Evolutionary conservation across 495 filamentous ascomycete genomes (phyloP), one percentile per base, ranked within the genome.

Genomic region (Evansstolkia leycettana): DNA sequence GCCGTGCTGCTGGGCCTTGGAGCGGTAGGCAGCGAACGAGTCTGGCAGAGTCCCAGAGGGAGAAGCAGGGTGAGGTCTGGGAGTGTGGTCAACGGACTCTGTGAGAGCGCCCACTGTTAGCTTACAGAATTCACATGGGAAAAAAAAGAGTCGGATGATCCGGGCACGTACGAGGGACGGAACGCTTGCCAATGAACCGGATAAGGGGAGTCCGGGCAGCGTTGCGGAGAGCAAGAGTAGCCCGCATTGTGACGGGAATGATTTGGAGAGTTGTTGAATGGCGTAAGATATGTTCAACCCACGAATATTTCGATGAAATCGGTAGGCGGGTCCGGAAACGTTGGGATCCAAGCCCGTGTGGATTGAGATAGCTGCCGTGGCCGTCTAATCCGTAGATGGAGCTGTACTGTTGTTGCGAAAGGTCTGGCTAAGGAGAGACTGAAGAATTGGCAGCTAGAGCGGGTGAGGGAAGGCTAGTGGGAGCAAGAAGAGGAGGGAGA

Each of bases 1-100:
- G 14, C 90, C 90, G 58, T 94, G 88, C 55, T 94, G 89, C 58
- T 86, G 82, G 17, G 89, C 92, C 60, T 85, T 84, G 54, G 79
- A 74, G 49, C 90, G 80, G 74, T 98, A 98, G 47, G 76, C 65
- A 41, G 84, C 85, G 69, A 98, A 98, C 29, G 81, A 81, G 45
- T 78, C 70, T 26, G 77, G 77, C 13, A 80, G 70, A 31, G 46
- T 31, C 24, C 66, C 48, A 3, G 70, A 47, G 48, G 85, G 83
- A 30, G 81, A 76, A 28, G 75, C 71, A 19, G 76, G 76, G 54
- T 80, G 75, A 29, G 69, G 62, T 28, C 58, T 64, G 48, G 62
- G 76, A 44, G 74, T 69, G 68, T 90, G 76, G 69, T 89, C 78
- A 48, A 82, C 48, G 27, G 74, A 72, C 35, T 72, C 76, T 90